Percentiles rank a stretch among this genome's conserved stretches.
These are phyloP conservation scores for Pyrus hybrid DNA, from an alignment of 331 rosid species.

Conservation along the genomic window DNA sequence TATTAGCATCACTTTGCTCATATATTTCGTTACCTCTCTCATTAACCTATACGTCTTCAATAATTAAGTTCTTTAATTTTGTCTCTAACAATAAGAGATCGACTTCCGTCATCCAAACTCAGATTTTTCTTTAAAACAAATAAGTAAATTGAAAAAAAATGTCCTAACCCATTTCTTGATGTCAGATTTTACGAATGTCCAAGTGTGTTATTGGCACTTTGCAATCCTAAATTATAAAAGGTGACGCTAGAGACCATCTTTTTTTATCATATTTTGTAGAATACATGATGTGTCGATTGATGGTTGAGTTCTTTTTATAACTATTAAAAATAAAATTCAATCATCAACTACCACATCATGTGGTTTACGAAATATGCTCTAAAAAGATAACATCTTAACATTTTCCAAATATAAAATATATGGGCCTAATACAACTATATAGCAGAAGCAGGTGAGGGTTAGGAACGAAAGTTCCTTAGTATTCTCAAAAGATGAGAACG, in stretches of 20 bases:
- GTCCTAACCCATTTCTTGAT: not conserved
- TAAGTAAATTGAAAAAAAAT: not conserved
- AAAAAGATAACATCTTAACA: no score
- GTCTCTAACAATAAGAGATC: not conserved
- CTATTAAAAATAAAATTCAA: no score
- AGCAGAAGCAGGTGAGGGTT: not conserved
- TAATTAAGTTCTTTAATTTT: no score
- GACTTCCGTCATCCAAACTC: not conserved
- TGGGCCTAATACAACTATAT: no score
- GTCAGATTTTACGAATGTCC: not conserved
- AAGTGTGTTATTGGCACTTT: not conserved
- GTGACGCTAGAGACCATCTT: no score
- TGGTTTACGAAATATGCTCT: no score
- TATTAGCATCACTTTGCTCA: no score
- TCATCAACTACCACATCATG: accelerated
- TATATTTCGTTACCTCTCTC: not conserved
- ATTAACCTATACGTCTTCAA: not conserved
- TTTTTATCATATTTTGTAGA: no score
- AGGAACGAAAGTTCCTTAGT: not conserved
- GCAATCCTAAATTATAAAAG: not conserved
- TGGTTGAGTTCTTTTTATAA: no score
- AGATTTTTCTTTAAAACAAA: not conserved
- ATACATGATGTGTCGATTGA: no score
- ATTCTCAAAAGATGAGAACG: not conserved
- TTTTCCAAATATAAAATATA: no score